Base-by-base conservation (phyloP, 2,329 filamentous ascomycete species). In the Aplosporella prunicola region DNA sequence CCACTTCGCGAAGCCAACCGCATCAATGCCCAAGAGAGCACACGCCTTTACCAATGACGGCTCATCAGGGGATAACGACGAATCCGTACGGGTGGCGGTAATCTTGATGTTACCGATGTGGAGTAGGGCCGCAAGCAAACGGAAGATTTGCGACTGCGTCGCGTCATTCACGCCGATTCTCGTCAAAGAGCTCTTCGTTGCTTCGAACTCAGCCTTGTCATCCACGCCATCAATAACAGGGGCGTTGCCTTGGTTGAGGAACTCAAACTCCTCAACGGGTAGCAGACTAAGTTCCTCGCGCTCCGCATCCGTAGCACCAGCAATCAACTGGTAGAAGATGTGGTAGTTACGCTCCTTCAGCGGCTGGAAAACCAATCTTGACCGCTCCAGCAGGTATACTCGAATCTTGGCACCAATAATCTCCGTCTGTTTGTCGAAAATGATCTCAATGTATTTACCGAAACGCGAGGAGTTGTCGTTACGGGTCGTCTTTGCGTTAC, bases 401-500 rank as follows among this genome's bases (percentile, higher is more conserved):
- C 91, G 76, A 56, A 98, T 98, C 68, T 93, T 93, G 40, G 91
- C 91, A 49, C 91, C 91, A 55, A 96, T 95, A 52, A 98, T 98
- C 59, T 93, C 91, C 45, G 86, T 94, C 53, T 81, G 76, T 45
- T 85, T 77, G 65, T 96, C 88, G 62, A 98, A 98, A 86, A 96
- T 89, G 58, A 98, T 98, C 67, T 98, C 91, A 52, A 98, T 96
- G 62, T 98, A 98, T 71, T 98, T 98, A 61, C 91, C 91, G 63
- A 98, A 98, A 55, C 91, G 78, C 27, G 91, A 98, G 29, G 91
- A 98, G 66, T 98, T 98, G 66, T 98, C 91, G 67, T 98, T 98
- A 60, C 91, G 76, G 9, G 91, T 98, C n/a, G 91, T 98, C 68
- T 98, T 98, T 38, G 91, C 91, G 68, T 98, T 98, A 60, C 91